Percentiles rank a stretch among this genome's conserved stretches.
Conservation (phyloP, 176 grass and related monocot species). For the Pontederia paniculata region DNA sequence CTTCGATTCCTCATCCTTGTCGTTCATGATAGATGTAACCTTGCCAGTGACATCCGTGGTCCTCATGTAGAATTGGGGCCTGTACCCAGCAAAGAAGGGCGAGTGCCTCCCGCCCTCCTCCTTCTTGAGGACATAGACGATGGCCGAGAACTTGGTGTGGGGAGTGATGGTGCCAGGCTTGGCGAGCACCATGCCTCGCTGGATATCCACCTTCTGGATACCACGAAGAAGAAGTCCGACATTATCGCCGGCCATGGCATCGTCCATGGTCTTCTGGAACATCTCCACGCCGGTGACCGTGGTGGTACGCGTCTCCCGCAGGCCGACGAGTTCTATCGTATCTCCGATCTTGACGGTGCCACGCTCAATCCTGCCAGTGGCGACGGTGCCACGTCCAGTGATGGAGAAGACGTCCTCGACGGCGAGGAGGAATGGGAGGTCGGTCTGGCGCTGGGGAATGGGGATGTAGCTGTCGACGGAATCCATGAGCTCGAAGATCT, state of each 20-base stretch:
- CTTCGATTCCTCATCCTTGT: constrained; percentile 12
- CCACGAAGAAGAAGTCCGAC: constrained; percentile 8
- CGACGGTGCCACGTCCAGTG: constrained; percentile 5
- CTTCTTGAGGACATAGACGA: constrained; percentile 13
- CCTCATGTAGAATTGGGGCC: constrained; percentile 12
- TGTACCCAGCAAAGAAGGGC: constrained; percentile 4
- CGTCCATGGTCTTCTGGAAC: constrained; percentile 12
- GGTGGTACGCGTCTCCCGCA: constrained; percentile 5
- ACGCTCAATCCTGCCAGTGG: constrained; percentile 7
- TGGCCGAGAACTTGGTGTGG: constrained; percentile 2
- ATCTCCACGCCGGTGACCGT: constrained; percentile 9
- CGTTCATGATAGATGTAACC: constrained; percentile 1
- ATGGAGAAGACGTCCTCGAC: constrained; percentile 13
- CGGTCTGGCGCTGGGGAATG: constrained; percentile 12
- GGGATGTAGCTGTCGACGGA: constrained; percentile 15
- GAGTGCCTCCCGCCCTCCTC: constrained; percentile 9
- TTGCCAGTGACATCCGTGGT: constrained; percentile 7
- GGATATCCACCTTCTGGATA: constrained; percentile 9
- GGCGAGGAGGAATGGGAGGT: constrained; percentile 12
- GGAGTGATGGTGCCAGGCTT: constrained; percentile 13
- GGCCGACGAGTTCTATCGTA: not conserved
- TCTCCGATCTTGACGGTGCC: constrained; percentile 1
- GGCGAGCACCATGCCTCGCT: constrained; percentile 10
- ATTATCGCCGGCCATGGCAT: constrained; percentile 8
- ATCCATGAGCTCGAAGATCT: constrained; percentile 20